A percentile compares a stretch with the other conserved stretches of the same genome.
phyloP scores from a whole-genome alignment of 345 rosid genomes.

The Salix koriyanagi region DNA sequence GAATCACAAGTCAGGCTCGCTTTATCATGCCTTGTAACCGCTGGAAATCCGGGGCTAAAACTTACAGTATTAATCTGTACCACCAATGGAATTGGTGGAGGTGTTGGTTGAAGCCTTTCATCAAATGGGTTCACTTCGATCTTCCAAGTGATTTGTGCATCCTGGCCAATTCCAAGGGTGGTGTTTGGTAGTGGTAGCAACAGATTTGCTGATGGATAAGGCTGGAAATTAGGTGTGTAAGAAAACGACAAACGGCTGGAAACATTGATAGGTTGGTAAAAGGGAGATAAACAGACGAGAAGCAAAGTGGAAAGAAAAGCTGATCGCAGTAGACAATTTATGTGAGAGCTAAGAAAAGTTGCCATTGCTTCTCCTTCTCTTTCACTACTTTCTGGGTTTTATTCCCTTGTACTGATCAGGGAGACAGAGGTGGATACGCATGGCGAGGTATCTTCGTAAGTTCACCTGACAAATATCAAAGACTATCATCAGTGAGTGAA shows the following conservation, averaged over 20 bases:
- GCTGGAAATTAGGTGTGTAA: not conserved
- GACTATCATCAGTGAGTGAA: too few species aligned
- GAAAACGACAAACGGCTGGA: not conserved
- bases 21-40: not conserved
- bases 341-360: not conserved
- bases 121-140: too few species aligned
- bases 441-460: too few species aligned
- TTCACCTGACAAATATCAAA: too few species aligned
- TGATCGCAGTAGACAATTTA: not conserved
- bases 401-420: too few species aligned
- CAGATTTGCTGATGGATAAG: not conserved
- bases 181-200: not conserved
- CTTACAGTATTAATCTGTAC: too few species aligned
- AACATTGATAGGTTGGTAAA: not conserved
- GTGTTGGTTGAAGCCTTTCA: not conserved
- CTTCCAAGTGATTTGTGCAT: too few species aligned
- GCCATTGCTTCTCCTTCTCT: not conserved
- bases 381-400: too few species aligned
- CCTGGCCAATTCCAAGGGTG: too few species aligned
- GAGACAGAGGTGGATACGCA: too few species aligned
- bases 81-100: too few species aligned
- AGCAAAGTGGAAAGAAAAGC: not conserved
- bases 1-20: not conserved
- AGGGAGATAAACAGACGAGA: not conserved
- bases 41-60: too few species aligned